Base-by-base conservation (phyloP, 2,329 filamentous ascomycete genomes). In the Stemphylium beticola region DNA sequence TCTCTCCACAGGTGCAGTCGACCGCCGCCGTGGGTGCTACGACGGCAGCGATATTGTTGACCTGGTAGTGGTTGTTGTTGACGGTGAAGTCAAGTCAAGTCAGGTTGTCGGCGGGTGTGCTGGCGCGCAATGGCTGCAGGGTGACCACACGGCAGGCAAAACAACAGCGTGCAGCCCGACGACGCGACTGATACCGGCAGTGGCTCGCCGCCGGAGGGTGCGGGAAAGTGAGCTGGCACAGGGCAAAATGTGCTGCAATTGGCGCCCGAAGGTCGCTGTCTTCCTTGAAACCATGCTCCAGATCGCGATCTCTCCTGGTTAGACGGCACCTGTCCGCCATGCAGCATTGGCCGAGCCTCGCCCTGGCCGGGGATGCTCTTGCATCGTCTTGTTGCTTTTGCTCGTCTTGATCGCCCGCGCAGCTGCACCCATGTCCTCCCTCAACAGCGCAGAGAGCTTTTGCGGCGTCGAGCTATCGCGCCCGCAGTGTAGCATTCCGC, bases 221-320 rank as follows among this genome's bases (percentile, higher is more conserved):
- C 43, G 53, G 18, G 17, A 48, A 53, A 49, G 44, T 54, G 50
- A 48, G 57, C 38, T 60, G 55, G 57, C 50, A 53, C 38, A 44
- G 39, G 36, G 46, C 41, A n/a, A n/a, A 41, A 29, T 36, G 26
- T 52, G 40, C 24, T 47, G 53, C 49, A 20, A 52, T 59, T 52
- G 55, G 55, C 49, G 52, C 58, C 58, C 48, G 36, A 57, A 40
- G 24, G 45, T 43, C 32, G 43, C 51, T 37, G 37, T 34, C 34
- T 43, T 29, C 32, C 39, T 48, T 51, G 34, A 51, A 44, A 45
- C 34, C 34, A 39, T 6, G 8, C 37, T 47, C 50, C 41, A 38
- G 54, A 60, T 60, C 57, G 46, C 52, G 58, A 61, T 59, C 52
- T 55, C 46, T 44, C 40, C 36, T 44, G 34, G 20, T 42, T 15